Evolutionary conservation across 2,329 filamentous ascomycete genomes (phyloP).

Genomic region (Penicillium sp.): DNA sequence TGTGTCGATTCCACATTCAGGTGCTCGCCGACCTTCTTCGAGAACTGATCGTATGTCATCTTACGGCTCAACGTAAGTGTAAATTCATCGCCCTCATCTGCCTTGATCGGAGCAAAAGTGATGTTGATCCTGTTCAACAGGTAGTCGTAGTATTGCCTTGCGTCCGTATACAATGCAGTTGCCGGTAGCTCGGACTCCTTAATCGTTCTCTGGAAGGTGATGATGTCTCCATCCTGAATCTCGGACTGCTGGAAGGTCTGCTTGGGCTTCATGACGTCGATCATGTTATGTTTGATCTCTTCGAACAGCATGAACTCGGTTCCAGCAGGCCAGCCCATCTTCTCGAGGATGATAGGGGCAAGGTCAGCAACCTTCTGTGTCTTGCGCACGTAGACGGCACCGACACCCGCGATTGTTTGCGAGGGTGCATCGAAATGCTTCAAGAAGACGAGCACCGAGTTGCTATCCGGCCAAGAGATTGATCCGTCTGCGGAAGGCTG

Average conservation of each 20-base stretch:
- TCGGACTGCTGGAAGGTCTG: constrained; percentile 82
- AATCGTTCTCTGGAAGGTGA: constrained; percentile 74
- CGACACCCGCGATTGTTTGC: constrained; percentile 66
- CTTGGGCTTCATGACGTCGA: constrained; percentile 86
- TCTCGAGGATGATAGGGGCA: constrained; percentile 63
- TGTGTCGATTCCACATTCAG: constrained; percentile 73
- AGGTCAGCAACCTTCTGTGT: constrained; percentile 82
- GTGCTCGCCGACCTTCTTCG: constrained; percentile 70
- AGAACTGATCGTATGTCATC: constrained; percentile 78
- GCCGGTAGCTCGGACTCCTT: constrained; percentile 34
- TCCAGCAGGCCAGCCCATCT: constrained; percentile 78
- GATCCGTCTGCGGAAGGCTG: constrained; percentile 60
- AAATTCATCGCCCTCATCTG: constrained; percentile 56
- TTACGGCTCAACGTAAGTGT: constrained; percentile 73
- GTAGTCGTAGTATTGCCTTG: constrained; percentile 85
- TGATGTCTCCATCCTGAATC: constrained; percentile 91
- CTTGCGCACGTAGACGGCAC: constrained; percentile 78
- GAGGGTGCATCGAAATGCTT: constrained; percentile 78
- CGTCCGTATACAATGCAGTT: constrained; percentile 54
- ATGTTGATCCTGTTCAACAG: constrained; percentile 69
- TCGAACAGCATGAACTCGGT: constrained; percentile 70
- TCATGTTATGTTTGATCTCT: constrained; percentile 98
- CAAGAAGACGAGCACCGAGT: constrained; percentile 72
- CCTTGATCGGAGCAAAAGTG: constrained; percentile 63
- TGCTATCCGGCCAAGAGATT: constrained; percentile 56